Conservation (phyloP, 2,329 filamentous ascomycete genomes). For the Hirsutella rhossiliensis region DNA sequence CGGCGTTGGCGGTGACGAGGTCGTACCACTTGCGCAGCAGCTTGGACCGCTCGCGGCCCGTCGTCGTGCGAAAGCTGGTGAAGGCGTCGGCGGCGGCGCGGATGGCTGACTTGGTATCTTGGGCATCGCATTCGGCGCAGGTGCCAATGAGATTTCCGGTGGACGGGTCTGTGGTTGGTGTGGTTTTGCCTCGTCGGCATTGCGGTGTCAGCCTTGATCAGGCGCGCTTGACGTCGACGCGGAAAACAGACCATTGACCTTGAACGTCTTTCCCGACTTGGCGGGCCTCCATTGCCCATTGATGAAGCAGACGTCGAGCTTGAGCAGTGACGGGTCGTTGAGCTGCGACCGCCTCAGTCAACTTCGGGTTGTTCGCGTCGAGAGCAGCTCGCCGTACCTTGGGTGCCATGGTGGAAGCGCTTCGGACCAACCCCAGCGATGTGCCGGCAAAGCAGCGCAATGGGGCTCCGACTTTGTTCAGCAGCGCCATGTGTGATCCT, state of each 20-base stretch:
- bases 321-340: conserved; percentile 71
- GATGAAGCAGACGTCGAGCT: conserved; percentile 70
- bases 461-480: conserved; percentile 17
- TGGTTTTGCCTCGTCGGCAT: neutral
- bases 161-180: conserved; percentile 65
- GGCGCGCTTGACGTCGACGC: neutral
- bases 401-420: conserved; percentile 35
- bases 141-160: conserved; percentile 71
- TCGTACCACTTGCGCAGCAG: conserved; percentile 74
- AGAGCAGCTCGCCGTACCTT: conserved; percentile 19
- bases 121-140: conserved; percentile 69
- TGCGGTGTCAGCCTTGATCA: neutral
- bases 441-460: conserved; percentile 17
- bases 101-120: conserved; percentile 74
- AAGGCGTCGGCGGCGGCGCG: conserved; percentile 70
- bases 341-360: conserved; percentile 34
- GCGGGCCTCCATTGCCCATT: conserved; percentile 88
- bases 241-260: conserved; percentile 51
- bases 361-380: neutral
- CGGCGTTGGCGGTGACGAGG: conserved; percentile 63
- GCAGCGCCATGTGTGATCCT: conserved; percentile 15
- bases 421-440: conserved; percentile 18
- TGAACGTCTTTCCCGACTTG: conserved; percentile 81
- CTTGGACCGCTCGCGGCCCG: conserved; percentile 62
- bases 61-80: conserved; percentile 55